Base-by-base conservation (phyloP, 495 filamentous ascomycete genomes). In the Clohesyomyces aquaticus region DNA sequence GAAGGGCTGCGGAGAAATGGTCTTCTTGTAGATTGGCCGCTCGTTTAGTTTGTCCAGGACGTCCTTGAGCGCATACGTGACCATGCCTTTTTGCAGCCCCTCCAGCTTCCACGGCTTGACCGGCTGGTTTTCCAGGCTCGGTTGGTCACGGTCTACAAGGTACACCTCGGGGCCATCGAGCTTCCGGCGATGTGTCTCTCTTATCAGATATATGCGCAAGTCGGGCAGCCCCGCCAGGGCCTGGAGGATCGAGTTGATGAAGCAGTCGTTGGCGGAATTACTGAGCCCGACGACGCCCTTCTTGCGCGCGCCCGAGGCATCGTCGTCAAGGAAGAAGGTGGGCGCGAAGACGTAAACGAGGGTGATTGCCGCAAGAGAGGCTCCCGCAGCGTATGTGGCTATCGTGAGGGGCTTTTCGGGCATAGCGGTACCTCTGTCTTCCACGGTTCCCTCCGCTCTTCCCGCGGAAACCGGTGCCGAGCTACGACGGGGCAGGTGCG, bases 241-340 rank as follows among this genome's bases (percentile, higher is more conserved):
- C 77, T 99, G 94, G 32, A 98, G 82, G 22, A 96, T 88, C 22
- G 93, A 96, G 76, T 99, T 99, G 79, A 99, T 97, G 79, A 98
- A 99, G 79, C 94, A 99, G 76, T 99, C 95, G 78, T 98, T 98
- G 60, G 93, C 95, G 3, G 91, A 84, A 70, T 99, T 99, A 16
- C 81, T 80, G 25, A 99, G 81, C 45, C 94, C 94, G 21, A 99
- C 93, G 46, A 92, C 88, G 61, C 89, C 89, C 73, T 91, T 93
- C 77, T 93, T 96, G 80, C 26, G 84, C 81, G 54, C 81, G 82
- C 21, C 86, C 80, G 68, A 67, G 51, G 81, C 78, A 25, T 91
- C 89, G 63, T 84, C 83, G 77, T 98, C 93, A 70, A 98, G 85
- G 69, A 96, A 91, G 77, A 90, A 96, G 32, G 95, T 96, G 4